Conservation (phyloP, 441 rosid genomes). For the Euphorbia celastroides region DNA sequence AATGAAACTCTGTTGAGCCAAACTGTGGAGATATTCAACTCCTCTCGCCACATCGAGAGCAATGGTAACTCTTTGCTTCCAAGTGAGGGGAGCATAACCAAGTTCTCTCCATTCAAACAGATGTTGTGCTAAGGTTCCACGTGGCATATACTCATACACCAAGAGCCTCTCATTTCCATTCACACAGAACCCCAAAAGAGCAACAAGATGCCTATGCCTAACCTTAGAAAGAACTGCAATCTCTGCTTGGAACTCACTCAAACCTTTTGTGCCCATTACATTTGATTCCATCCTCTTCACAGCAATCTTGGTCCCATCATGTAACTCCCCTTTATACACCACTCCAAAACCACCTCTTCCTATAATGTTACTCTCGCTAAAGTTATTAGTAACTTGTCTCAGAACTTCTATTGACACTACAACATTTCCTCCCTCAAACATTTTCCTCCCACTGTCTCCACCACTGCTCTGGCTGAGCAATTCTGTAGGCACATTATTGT, state of each 20-base stretch:
- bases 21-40: slow-evolving; percentile 80
- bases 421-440: slow-evolving; percentile 59
- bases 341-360: slow-evolving; percentile 57
- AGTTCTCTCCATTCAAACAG: slow-evolving; percentile 53
- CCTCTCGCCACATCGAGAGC: slow-evolving; percentile 89
- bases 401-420: slow-evolving; percentile 64
- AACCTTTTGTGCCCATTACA: slow-evolving; percentile 54
- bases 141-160: slow-evolving; percentile 93
- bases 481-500: slow-evolving; percentile 40
- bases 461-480: slow-evolving; percentile 57
- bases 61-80: slow-evolving; percentile 76
- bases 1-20: slow-evolving; percentile 88
- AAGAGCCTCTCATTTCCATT: slow-evolving; percentile 77
- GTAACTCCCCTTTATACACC: slow-evolving; percentile 63
- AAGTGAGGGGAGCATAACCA: slow-evolving; percentile 49
- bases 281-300: slow-evolving; percentile 83
- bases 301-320: slow-evolving; percentile 55
- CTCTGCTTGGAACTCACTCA: slow-evolving; percentile 83
- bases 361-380: slow-evolving; percentile 55
- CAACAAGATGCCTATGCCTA: slow-evolving; percentile 85
- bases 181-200: slow-evolving; percentile 75
- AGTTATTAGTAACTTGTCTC: slow-evolving; percentile 64
- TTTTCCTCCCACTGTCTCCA: slow-evolving; percentile 42
- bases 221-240: slow-evolving; percentile 81
- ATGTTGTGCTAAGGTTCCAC: slow-evolving; percentile 72